Conservation (phyloP, 1,284 basidiomycete genomes). For the Vanrija humicola region DNA sequence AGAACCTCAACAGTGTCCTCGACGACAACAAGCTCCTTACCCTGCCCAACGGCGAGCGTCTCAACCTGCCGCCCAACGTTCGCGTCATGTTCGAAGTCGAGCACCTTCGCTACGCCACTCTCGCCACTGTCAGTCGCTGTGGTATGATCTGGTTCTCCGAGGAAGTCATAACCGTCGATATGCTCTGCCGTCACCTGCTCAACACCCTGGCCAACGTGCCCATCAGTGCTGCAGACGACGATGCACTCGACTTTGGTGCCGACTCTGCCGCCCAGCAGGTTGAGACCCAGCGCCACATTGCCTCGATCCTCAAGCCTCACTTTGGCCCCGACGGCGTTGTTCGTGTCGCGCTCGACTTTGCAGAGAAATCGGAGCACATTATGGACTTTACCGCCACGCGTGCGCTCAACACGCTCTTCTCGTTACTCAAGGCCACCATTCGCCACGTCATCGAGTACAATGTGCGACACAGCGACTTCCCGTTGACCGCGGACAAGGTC, state of each 20-base stretch:
- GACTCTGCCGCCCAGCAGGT: conserved; percentile 53
- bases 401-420: conserved; percentile 92
- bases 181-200: conserved; percentile 91
- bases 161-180: conserved; percentile 81
- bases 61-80: conserved; percentile 94
- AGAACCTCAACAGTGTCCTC: conserved; percentile 98
- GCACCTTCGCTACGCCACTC: conserved; percentile 92
- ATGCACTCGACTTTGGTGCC: conserved; percentile 56
- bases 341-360: conserved; percentile 69
- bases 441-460: conserved; percentile 96
- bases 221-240: conserved; percentile 90
- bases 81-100: conserved; percentile 99
- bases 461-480: conserved; percentile 90
- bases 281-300: conserved; percentile 74
- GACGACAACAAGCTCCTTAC: conserved; percentile 99
- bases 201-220: conserved; percentile 68
- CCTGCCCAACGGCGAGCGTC: conserved; percentile 94
- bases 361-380: conserved; percentile 84
- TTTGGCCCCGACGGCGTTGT: conserved; percentile 82
- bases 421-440: conserved; percentile 91
- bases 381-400: conserved; percentile 97
- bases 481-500: conserved; percentile 73
- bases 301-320: conserved; percentile 70
- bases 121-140: conserved; percentile 98
- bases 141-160: conserved; percentile 99